Evolutionary conservation across 2,329 filamentous ascomycete species (phyloP).

Genomic region (Arthroderma sp.): DNA sequence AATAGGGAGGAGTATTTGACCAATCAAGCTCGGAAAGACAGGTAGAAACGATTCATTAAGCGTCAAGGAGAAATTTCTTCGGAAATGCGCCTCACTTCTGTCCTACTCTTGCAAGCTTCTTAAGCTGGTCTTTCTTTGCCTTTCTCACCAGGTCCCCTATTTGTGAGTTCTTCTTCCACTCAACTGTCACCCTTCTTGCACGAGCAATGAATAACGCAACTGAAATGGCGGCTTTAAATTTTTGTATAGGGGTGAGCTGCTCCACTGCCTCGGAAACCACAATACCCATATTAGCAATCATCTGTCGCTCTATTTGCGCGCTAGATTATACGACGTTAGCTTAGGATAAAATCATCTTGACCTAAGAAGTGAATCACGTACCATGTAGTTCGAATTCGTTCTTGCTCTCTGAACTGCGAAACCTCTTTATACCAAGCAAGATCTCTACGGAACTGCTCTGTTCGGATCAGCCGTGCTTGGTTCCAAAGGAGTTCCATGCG

Average conservation of each 20-base stretch:
- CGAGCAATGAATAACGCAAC: slow-evolving; percentile 35
- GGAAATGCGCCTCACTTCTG: neutral
- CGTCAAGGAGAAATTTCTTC: neutral
- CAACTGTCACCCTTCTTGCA: slow-evolving; percentile 35
- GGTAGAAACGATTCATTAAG: neutral
- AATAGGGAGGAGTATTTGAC: neutral
- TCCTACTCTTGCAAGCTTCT: slow-evolving; percentile 29
- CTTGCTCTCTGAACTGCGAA: slow-evolving; percentile 63
- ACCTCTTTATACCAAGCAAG: slow-evolving; percentile 79
- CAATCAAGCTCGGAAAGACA: neutral
- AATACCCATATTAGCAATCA: slow-evolving; percentile 73
- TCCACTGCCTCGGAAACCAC: slow-evolving; percentile 28
- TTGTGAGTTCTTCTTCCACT: slow-evolving; percentile 35
- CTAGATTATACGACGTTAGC: slow-evolving; percentile 38
- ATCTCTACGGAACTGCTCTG: slow-evolving; percentile 66
- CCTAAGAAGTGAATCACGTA: slow-evolving; percentile 43
- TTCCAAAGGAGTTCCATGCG: slow-evolving; percentile 86
- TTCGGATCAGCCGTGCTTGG: slow-evolving; percentile 65
- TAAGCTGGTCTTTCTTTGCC: slow-evolving; percentile 23
- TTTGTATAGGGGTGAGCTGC: slow-evolving; percentile 27
- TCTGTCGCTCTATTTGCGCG: slow-evolving; percentile 79
- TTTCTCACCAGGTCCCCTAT: slow-evolving; percentile 34
- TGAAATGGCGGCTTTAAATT: slow-evolving; percentile 32
- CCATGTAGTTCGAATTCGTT: slow-evolving; percentile 52
- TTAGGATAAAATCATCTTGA: neutral